Base-by-base conservation (phyloP, 345 rosid species). In the Turritis glabra region DNA sequence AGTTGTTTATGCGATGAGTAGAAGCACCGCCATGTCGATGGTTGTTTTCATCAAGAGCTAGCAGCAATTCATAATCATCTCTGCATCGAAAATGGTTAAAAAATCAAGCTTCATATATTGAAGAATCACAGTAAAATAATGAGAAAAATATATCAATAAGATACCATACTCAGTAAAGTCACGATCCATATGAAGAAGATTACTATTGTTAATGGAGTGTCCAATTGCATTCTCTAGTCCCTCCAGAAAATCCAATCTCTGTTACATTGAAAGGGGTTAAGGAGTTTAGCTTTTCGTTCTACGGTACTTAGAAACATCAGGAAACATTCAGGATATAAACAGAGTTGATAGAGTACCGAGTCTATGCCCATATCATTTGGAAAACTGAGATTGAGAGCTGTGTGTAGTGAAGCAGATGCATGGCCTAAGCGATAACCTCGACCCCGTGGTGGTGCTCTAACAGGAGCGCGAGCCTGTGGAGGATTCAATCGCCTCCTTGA, bases 41-140 rank as follows among this genome's bases (percentile, higher is more conserved):
- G 52, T 78, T 78, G 76, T 87, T 84, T 65, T 95, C 97, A 79
- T 95, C 99, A 50, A 95, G 91, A 48, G 97, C 89, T 85, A 90
- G 83, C 58, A 95, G 79, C 89, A 95, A 82, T 76, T 95, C 99
- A 77, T 95, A 92, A 79, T 95, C 98, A 75, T 85, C 84, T 78
- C 98, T 95, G 91, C 83, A 74, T 65, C 33, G 7, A 26, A 21
- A 37, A 15, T 55, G 48, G 72, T 55, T 12, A 3, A 69, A 17
- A 8, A 3, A 40, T 52, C 21, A 54, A 53, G 53, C 17, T 67
- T 5, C 47, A 43, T 41, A 15, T 22, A 15, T 33, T 56, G 15
- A 61, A 23, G 47, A 67, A 60, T 50, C 65, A 29, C 27, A 55
- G 33, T 15, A 54, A 35, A n/a, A 21, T 23, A 23, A 29, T n/a